Base-by-base conservation (phyloP, 2,329 filamentous ascomycete genomes). In the Endothia cerciana region DNA sequence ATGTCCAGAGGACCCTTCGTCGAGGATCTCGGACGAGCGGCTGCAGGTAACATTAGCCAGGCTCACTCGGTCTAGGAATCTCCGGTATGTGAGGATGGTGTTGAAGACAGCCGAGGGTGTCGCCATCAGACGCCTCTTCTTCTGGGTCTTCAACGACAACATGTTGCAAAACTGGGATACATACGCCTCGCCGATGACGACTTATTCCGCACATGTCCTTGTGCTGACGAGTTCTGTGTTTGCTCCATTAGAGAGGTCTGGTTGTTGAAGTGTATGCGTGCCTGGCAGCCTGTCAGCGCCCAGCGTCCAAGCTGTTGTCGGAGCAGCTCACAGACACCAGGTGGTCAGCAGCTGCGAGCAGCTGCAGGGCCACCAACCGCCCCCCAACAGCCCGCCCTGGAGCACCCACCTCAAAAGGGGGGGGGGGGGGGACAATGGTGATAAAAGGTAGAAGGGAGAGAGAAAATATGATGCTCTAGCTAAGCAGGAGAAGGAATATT, bases 1-100 rank as follows among this genome's bases (percentile, higher is more conserved):
- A 82, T 80, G 72, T 95, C 92, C 25, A 97, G 81, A 4, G 93
- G 93, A 0, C 92, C 92, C 76, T 89, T 91, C 4, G 92, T 95
- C 55, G 89, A 85, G 51, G 89, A 87, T 60, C 90, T 83, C 10
- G 89, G 85, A 55, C 89, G 79, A n/a, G 84, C 78, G 56, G 84
- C 85, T 87, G 70, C 15, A 28, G 7, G 17, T 1, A 30, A 28
- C 56, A 36, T 67, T 71, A 47, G 70, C 71, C 5, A 15, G 36
- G 55, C 55, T 41, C 7, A 17, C 11, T 17, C 25, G 19, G 28
- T 55, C 19, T 36, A 28, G 17, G 17, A 3, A 22, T 25, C 22
- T 1, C 15, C 4, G 19, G 28, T n/a, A 30, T 25, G 22, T n/a
- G 7, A 28, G 15, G 30, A 15, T 25, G 45, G 22, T 51, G 22